phyloP scores from a whole-genome alignment of 768 basidiomycete species.

The Hebeloma cylindrosporum region DNA sequence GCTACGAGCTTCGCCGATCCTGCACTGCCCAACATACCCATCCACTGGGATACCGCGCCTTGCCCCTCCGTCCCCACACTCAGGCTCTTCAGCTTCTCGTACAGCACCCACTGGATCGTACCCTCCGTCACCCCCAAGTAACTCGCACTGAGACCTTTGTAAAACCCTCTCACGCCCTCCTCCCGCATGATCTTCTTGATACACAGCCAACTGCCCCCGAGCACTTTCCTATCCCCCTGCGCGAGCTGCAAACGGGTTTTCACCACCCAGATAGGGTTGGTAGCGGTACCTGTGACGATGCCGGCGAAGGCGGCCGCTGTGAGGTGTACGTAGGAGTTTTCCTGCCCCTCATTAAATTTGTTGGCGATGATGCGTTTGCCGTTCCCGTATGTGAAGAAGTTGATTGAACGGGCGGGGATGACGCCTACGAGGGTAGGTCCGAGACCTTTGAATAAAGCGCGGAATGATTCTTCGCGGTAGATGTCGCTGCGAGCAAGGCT shows the following conservation, averaged over 20 bases:
- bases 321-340: conserved; percentile 87
- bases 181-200: conserved; percentile 74
- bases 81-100: conserved; percentile 85
- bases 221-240: conserved; percentile 24
- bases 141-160: conserved; percentile 93
- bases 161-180: conserved; percentile 87
- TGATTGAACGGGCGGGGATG: conserved; percentile 93
- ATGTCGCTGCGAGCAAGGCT: conserved; percentile 73
- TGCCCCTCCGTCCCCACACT: conserved; percentile 52
- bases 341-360: conserved; percentile 72
- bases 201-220: conserved; percentile 57
- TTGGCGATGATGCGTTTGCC: conserved; percentile 90
- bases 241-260: conserved; percentile 91
- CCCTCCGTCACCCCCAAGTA: conserved; percentile 95
- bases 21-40: conserved; percentile 84
- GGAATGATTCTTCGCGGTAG: conserved; percentile 82
- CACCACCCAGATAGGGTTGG: conserved; percentile 99
- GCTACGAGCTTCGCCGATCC: conserved; percentile 94
- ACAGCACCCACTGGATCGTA: conserved; percentile 96
- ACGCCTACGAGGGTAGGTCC: conserved; percentile 94
- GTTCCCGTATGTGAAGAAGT: conserved; percentile 97
- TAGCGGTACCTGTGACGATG: conserved; percentile 81
- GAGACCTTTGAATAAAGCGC: conserved; percentile 91
- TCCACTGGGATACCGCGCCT: conserved; percentile 65
- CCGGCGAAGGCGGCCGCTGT: conserved; percentile 85